Conservation (phyloP, 2,329 filamentous ascomycete genomes). For the Monosporascus sp. region DNA sequence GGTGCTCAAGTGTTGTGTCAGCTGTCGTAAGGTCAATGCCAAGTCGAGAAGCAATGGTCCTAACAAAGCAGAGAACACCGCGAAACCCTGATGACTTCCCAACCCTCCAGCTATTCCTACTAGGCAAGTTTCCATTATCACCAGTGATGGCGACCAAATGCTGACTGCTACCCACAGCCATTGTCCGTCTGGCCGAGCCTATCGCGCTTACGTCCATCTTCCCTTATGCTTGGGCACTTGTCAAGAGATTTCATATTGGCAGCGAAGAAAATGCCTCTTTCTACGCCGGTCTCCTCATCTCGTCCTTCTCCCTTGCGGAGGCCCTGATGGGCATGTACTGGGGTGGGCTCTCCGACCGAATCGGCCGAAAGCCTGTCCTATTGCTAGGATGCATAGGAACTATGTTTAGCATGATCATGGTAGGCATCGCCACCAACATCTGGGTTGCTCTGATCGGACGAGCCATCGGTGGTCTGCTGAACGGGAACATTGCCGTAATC, state of each 20-base stretch:
- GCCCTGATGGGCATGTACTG: constrained; percentile 82
- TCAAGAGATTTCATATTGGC: constrained; percentile 70
- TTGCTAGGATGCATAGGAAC: constrained; percentile 78
- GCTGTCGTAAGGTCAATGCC: constrained; percentile 39
- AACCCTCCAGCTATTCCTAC: constrained; percentile 72
- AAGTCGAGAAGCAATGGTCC: constrained; percentile 43
- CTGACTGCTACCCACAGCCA: constrained; percentile 48
- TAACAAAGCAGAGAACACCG: constrained; percentile 43
- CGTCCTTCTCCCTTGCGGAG: constrained; percentile 78
- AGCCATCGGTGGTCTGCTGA: constrained; percentile 73
- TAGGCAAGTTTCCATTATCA: constrained; percentile 54
- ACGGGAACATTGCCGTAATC: constrained; percentile 87
- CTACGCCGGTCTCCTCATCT: constrained; percentile 84
- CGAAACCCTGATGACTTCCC: constrained; percentile 73
- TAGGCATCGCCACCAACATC: constrained; percentile 78
- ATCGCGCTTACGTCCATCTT: constrained; percentile 92
- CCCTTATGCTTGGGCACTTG: constrained; percentile 82
- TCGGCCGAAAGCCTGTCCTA: constrained; percentile 81
- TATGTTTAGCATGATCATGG: constrained; percentile 74
- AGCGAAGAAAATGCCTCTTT: constrained; percentile 72
- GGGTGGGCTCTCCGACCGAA: constrained; percentile 75
- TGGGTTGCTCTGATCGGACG: constrained; percentile 76
- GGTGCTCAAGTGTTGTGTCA: constrained; percentile 31
- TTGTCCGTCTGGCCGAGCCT: constrained; percentile 87
- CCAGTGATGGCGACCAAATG: background rate